A percentile compares a stretch with the other conserved stretches of the same genome.
Evolutionary conservation across 2,329 filamentous ascomycete species (phyloP).

Genomic region (Phialophora expanda): DNA sequence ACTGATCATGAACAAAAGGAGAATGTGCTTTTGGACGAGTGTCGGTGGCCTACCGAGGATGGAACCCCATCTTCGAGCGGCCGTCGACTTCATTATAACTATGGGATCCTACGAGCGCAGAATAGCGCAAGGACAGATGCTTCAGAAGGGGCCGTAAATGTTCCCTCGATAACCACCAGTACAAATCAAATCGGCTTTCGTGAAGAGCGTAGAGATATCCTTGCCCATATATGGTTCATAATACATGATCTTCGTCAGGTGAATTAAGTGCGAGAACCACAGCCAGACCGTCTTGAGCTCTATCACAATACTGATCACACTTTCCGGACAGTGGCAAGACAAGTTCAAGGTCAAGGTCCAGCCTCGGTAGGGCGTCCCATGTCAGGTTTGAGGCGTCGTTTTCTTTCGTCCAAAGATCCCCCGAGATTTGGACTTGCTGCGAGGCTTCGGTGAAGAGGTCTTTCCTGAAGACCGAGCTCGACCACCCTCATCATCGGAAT

Average conservation of each 20-base stretch:
- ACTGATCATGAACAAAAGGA: background rate
- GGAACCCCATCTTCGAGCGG: background rate
- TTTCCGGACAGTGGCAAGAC: background rate
- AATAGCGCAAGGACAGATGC: background rate
- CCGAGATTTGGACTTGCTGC: slow-evolving; percentile 36
- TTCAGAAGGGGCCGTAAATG: background rate
- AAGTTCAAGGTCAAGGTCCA: background rate
- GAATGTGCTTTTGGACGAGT: background rate
- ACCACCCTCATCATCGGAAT: slow-evolving; percentile 27
- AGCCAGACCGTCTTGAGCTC: background rate
- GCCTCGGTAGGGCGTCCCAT: background rate
- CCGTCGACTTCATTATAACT: background rate
- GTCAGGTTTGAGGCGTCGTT: slow-evolving; percentile 8
- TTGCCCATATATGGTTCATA: slow-evolving; percentile 18
- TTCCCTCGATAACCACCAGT: background rate
- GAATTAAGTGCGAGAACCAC: background rate
- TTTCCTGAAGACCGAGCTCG: slow-evolving; percentile 21
- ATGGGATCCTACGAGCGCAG: background rate
- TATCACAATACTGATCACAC: background rate
- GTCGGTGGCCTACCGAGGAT: no score
- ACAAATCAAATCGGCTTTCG: background rate
- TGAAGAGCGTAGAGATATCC: slow-evolving; percentile 5
- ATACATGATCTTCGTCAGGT: slow-evolving; percentile 28
- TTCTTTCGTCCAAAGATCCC: slow-evolving; percentile 35
- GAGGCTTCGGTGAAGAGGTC: slow-evolving; percentile 28